Evolutionary conservation across 257 asterid species (phyloP).

Genomic region (Solanum ossicruentum): DNA sequence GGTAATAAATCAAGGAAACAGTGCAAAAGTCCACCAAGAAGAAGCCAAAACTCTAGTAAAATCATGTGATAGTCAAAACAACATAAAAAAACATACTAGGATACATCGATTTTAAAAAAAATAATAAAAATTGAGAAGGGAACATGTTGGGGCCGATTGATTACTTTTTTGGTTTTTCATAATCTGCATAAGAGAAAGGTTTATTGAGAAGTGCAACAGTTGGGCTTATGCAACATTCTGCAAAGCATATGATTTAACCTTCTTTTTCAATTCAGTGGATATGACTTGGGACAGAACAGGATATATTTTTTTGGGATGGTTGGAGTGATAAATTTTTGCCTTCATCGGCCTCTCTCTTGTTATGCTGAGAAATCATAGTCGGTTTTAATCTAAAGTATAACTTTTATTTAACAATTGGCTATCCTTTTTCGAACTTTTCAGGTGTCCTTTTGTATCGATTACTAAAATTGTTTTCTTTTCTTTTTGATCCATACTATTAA

Average conservation of each 20-base stretch:
- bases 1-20: no score
- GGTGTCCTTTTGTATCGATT: neutral
- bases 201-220: neutral
- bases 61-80: no score
- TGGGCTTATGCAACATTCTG: neutral
- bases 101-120: no score
- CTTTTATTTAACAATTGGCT: neutral
- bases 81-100: no score
- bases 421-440: neutral
- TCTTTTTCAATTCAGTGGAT: neutral
- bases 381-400: neutral
- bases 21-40: no score
- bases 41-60: no score
- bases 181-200: neutral
- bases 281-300: neutral
- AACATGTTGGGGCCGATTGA: neutral
- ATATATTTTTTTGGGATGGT: neutral
- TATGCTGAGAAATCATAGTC: neutral
- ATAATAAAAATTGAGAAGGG: neutral
- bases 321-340: neutral
- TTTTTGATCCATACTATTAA: neutral
- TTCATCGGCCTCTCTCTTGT: neutral
- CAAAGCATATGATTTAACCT: neutral
- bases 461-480: conserved; percentile 1
- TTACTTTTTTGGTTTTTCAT: neutral